Percentiles rank a stretch among this genome's conserved stretches.
These are phyloP conservation scores for Stachybotrys chlorohalonatus DNA, from an alignment of 2,329 filamentous ascomycete species.

Conservation along the genomic window DNA sequence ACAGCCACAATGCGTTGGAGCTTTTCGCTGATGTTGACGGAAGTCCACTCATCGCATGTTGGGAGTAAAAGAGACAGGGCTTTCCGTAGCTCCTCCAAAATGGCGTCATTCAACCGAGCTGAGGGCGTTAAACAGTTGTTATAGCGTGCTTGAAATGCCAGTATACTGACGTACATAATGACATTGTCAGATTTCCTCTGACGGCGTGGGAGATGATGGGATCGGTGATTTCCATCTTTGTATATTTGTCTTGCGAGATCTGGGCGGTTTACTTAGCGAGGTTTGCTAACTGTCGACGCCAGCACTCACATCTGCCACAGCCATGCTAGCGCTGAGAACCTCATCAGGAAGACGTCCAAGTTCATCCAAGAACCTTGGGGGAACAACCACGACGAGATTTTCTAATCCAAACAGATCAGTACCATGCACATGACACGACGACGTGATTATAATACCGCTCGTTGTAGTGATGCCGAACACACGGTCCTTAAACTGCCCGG, in stretches of 20 bases:
- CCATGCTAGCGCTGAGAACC: neutral
- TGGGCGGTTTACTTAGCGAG: neutral
- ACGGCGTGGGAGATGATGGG: no score
- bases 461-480: no score
- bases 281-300: neutral
- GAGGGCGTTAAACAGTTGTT: no score
- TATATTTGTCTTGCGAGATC: no score
- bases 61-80: constrained; percentile 24
- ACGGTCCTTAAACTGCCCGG: no score
- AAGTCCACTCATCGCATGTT: constrained; percentile 27
- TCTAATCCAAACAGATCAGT: no score
- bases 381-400: neutral
- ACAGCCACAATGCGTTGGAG: constrained; percentile 36
- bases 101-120: constrained; percentile 24
- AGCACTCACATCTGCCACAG: neutral
- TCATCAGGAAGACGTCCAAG: neutral
- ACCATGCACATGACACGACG: no score
- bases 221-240: no score
- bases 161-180: neutral
- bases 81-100: constrained; percentile 27
- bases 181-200: no score
- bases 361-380: neutral
- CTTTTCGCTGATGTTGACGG: constrained; percentile 27
- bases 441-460: no score
- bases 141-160: neutral